Conservation (phyloP, 1,284 basidiomycete species). For the Paramarasmius palmivorus region DNA sequence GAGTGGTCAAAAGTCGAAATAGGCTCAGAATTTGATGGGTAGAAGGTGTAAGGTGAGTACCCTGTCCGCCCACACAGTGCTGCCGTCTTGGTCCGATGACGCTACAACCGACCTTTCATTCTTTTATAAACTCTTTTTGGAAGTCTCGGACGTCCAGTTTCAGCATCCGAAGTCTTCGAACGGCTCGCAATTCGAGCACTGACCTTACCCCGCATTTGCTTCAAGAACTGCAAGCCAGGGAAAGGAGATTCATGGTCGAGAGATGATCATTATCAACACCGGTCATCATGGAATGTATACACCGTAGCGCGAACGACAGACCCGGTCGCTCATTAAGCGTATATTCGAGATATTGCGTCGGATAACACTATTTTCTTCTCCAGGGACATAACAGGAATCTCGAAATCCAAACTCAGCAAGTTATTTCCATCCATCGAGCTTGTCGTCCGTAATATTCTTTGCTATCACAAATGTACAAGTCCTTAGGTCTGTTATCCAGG, state of each 20-base stretch:
- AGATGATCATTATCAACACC: background rate
- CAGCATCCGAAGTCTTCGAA: too few relatives aligned
- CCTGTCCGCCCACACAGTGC: background rate
- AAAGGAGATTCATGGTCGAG: background rate
- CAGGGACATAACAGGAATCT: background rate
- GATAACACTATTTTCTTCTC: background rate
- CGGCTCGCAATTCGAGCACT: too few relatives aligned
- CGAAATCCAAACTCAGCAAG: constrained; percentile 16
- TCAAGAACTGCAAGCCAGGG: background rate
- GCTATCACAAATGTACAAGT: constrained; percentile 23
- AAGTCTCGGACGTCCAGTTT: background rate
- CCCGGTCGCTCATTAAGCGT: constrained; percentile 18
- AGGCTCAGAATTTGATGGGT: too few relatives aligned
- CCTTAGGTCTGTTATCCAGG: constrained; percentile 32
- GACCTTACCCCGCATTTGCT: background rate
- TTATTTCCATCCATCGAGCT: constrained; percentile 30
- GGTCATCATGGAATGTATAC: constrained; percentile 11
- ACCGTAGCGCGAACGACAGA: constrained; percentile 15
- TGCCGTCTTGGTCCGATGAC: background rate
- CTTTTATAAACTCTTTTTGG: background rate
- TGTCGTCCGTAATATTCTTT: constrained; percentile 22
- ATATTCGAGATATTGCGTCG: constrained; percentile 24
- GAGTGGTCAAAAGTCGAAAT: too few relatives aligned
- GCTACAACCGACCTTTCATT: background rate
- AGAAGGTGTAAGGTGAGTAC: too few relatives aligned